Evolutionary conservation across 768 basidiomycete species (phyloP).

Genomic region (Rhizopogon salebrosus): DNA sequence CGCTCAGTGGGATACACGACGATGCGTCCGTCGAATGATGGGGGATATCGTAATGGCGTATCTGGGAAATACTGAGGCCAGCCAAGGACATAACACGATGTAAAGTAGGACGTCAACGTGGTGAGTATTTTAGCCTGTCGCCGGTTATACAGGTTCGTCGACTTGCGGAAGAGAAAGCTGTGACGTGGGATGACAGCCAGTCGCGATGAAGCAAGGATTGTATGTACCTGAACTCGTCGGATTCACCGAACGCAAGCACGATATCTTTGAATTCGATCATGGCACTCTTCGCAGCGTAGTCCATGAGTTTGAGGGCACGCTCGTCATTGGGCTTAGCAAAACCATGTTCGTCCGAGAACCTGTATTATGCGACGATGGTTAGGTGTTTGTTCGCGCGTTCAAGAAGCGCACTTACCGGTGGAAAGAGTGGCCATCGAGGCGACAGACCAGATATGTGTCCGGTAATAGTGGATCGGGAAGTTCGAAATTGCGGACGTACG

Average conservation of each 20-base stretch:
- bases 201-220: background rate
- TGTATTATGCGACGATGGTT: constrained; percentile 23
- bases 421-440: constrained; percentile 91
- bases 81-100: constrained; percentile 82
- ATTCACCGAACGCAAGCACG: constrained; percentile 88
- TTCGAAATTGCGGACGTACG: constrained; percentile 88
- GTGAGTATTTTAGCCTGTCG: constrained; percentile 84
- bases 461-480: constrained; percentile 83
- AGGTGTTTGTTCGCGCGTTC: background rate
- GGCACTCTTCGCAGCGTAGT: constrained; percentile 74
- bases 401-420: constrained; percentile 58
- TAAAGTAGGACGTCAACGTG: constrained; percentile 81
- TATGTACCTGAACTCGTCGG: constrained; percentile 89
- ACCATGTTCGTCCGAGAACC: constrained; percentile 78
- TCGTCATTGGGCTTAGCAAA: constrained; percentile 92
- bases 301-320: constrained; percentile 86
- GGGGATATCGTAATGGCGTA: constrained; percentile 70
- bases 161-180: constrained; percentile 83
- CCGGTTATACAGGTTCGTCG: constrained; percentile 77
- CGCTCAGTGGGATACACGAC: constrained; percentile 71
- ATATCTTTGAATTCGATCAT: constrained; percentile 85
- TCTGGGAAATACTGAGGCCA: constrained; percentile 82
- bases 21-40: constrained; percentile 89
- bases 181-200: constrained; percentile 1
- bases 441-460: constrained; percentile 76